Evolutionary conservation across 371 early-diverging fungal species (phyloP).

Genomic region (Phascolomyces articulosus): DNA sequence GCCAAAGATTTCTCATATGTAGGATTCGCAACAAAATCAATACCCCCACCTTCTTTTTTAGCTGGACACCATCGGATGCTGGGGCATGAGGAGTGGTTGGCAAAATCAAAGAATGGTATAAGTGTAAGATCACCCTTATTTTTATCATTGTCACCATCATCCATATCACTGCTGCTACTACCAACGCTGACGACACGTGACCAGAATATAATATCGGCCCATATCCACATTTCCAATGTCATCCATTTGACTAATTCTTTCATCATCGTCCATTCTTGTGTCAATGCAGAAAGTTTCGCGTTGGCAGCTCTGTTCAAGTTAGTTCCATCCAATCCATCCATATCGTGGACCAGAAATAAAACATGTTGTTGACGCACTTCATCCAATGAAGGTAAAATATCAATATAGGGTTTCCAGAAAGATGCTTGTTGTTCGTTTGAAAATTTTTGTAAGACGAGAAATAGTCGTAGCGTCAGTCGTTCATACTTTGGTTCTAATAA

Average conservation of each 20-base stretch:
- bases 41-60: conserved; percentile 5
- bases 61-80: conserved; percentile 56
- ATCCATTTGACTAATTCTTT: conserved; percentile 16
- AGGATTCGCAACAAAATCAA: conserved; percentile 12
- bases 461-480: conserved; percentile 35
- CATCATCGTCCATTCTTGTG: conserved; percentile 16
- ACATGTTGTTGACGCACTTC: conserved; percentile 23
- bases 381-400: conserved; percentile 36
- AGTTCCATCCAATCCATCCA: conserved; percentile 35
- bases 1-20: neutral
- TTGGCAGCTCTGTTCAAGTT: conserved; percentile 35
- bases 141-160: conserved; percentile 26
- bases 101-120: conserved; percentile 64
- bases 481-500: conserved; percentile 11
- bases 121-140: conserved; percentile 14
- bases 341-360: conserved; percentile 15
- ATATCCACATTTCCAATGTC: conserved; percentile 42
- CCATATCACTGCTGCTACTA: neutral
- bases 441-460: conserved; percentile 43
- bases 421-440: conserved; percentile 11
- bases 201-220: conserved; percentile 59
- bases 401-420: conserved; percentile 51
- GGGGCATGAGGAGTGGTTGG: conserved; percentile 51
- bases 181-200: conserved; percentile 43
- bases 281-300: conserved; percentile 36